Base-by-base conservation (phyloP, 1,139 yeast species). In the Zygotorulaspora mrakii region DNA sequence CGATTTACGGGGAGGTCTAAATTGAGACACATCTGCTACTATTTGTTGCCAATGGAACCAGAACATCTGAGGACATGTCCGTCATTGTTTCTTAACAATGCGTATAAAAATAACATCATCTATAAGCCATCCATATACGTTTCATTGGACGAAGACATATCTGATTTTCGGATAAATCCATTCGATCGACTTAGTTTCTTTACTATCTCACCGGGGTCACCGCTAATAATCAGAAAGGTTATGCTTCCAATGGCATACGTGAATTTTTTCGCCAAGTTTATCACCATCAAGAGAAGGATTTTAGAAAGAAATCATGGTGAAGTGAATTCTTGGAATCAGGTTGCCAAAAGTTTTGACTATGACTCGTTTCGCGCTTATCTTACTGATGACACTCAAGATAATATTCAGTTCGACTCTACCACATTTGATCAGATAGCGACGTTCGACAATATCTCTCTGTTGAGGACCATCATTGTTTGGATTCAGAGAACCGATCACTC, bases 161-260 rank as follows among this genome's bases (percentile, higher is more conserved):
- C 53, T n/a, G 40, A 38, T 20, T 55, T 57, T 34, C 54, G 52
- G 9, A 49, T 55, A 7, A 57, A 57, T 31, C 61, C 61, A 5
- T 39, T 53, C 35, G 59, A 58, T 40, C 47, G 48, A 21, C 40
- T 54, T 16, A 55, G 61, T 37, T 53, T 55, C 37, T 32, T 55
- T 10, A 46, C 53, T 1, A 45, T 45, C 8, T 48, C 53, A 3
- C 52, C 50, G 2, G 33, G 48, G 10, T 37, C 47, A 9, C 55
- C 57, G 2, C 31, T 56, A 3, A 47, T 52, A 33, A 50, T 56
- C 3, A 45, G 55, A 29, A 56, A 54, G 37, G 42, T 56, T 5
- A 46, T 49, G 31, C 31, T 57, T 13, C 55, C 61, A 5, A 38
- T 42, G 43, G 41, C 47, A 1, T 55, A 45, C 33, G 45, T 52